Evolutionary conservation across 164 flowering plant genomes (phyloP).

Genomic region (Nymphaea colorata): DNA sequence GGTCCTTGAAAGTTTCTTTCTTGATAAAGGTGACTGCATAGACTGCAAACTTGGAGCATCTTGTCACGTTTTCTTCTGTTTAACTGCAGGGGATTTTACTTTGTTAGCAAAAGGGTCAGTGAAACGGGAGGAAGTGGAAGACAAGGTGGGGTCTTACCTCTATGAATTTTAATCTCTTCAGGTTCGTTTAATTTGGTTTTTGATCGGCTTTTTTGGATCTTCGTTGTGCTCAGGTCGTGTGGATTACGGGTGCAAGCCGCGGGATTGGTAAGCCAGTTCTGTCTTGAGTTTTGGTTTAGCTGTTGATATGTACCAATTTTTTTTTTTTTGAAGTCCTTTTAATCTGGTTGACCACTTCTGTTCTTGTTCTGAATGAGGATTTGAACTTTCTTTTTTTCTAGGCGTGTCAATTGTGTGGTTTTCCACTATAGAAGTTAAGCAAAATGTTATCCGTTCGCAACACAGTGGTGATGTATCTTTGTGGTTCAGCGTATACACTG

Average conservation of each 20-base stretch:
- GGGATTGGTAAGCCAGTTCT: conserved; percentile 56
- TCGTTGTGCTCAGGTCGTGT: conserved; percentile 45
- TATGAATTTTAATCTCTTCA: not conserved
- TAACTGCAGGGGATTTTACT: conserved; percentile 59
- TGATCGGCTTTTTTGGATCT: not conserved
- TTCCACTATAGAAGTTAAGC: no score
- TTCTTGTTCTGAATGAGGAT: no score
- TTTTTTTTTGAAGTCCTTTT: no score
- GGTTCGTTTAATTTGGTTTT: conserved; percentile 1
- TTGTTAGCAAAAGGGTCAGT: conserved; percentile 40
- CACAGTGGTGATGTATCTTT: no score
- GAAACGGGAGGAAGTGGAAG: conserved; percentile 68
- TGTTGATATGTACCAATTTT: no score
- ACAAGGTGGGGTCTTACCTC: conserved; percentile 35
- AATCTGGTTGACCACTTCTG: no score
- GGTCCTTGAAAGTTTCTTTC: not conserved
- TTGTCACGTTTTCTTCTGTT: not conserved
- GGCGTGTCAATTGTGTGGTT: no score
- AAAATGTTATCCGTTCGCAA: no score
- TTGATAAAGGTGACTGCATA: not conserved
- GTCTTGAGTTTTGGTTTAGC: not conserved
- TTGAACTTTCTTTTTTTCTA: no score
- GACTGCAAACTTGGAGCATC: not conserved
- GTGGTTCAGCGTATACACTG: no score
- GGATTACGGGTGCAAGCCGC: conserved; percentile 96